These are phyloP conservation scores for Rhizopogon sp. DNA, from an alignment of 768 basidiomycete genomes.

Conservation along the genomic window DNA sequence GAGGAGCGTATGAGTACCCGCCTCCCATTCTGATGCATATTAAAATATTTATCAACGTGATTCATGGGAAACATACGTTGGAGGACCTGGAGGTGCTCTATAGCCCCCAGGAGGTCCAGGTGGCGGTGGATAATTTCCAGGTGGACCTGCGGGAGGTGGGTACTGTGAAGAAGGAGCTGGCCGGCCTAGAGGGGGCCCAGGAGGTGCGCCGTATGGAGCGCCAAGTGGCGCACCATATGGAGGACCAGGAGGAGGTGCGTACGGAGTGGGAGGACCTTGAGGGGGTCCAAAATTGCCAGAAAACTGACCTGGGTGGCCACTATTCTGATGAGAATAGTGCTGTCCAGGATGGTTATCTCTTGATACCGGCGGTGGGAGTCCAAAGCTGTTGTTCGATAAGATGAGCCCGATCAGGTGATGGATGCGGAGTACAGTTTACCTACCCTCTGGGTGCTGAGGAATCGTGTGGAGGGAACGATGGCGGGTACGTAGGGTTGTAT, in stretches of 20 bases:
- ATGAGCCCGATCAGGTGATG: background rate
- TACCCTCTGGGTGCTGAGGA: conserved; percentile 9
- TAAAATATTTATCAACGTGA: conserved; percentile 9
- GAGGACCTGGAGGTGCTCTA: conserved; percentile 1
- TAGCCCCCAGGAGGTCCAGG: conserved; percentile 13
- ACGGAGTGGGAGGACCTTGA: conserved; percentile 2
- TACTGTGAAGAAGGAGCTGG: conserved; percentile 14
- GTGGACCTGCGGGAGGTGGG: background rate
- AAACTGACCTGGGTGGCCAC: conserved; percentile 26
- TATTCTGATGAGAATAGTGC: conserved; percentile 28
- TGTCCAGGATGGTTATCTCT: conserved; percentile 38
- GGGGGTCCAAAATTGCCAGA: conserved; percentile 9
- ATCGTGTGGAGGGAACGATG: conserved; percentile 4
- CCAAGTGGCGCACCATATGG: conserved; percentile 24
- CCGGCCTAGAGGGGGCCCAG: conserved; percentile 12
- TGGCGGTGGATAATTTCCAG: conserved; percentile 10
- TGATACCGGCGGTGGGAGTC: conserved; percentile 22
- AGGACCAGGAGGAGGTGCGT: conserved; percentile 5
- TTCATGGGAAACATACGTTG: background rate
- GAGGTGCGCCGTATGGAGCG: conserved; percentile 15
- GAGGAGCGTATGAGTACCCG: conserved; percentile 2
- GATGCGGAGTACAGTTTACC: background rate
- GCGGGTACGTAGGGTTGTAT: background rate
- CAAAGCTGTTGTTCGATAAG: background rate
- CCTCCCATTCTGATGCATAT: background rate